Evolutionary conservation across 345 rosid genomes (phyloP), one percentile per base, ranked within the genome.

Genomic region (Durio zibethinus): DNA sequence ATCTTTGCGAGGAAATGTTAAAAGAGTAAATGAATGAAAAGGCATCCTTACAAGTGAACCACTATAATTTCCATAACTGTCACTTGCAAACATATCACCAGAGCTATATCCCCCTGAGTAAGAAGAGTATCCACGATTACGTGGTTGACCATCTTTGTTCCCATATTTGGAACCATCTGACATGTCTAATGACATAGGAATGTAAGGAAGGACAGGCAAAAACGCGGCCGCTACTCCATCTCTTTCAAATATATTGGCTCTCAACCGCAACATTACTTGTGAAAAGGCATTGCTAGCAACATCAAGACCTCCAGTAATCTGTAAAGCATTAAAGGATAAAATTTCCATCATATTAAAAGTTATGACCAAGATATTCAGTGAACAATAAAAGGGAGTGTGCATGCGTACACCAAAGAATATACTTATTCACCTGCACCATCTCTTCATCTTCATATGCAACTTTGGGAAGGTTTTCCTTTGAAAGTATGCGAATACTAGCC

Each of bases 371-470:
- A 69, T 6, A 68, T 27, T 48, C 61, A 79, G 33, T 10, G 20
- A 40, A 12, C 62, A 53, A 61, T 18, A 69, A 56, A 66, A 42
- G 71, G 29, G 40, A 40, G 50, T 10, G 50, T 40, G 33, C 45
- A 63, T 35, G 9, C 40, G 52, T 25, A 48, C 40, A 70, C 59
- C 74, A 70, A 52, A 50, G 40, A n/a, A 4, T 11, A 72, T 35
- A 33, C 47, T 18, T 52, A 52, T 72, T 72, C 85, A 96, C 99
- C 98, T 90, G 99, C 79, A 96, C 97, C 99, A 96, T 91, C 87
- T 96, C 99, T 78, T 96, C 99, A 84, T 92, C 97, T 11, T 87
- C 84, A 64, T 91, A 82, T 72, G 98, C 99, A 86, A 94, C 82
- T 82, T 96, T 93, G 21, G 99, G 99, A 83, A 96, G 92, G 78